These are phyloP conservation scores for Talaromyces sp. DNA, from an alignment of 2,329 filamentous ascomycete genomes.

Conservation along the genomic window DNA sequence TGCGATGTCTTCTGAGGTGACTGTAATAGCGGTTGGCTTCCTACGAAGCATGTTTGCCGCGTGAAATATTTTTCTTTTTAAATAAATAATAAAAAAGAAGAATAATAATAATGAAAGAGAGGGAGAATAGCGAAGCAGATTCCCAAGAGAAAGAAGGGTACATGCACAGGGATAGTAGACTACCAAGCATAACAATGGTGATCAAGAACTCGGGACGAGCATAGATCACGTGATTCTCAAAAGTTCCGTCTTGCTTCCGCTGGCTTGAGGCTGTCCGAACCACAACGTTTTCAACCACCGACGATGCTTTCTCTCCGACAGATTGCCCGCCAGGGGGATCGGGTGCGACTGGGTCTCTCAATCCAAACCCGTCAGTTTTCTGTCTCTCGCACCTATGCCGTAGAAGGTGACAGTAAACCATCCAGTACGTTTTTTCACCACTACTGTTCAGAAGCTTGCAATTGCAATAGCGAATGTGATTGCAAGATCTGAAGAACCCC, in stretches of 20 bases:
- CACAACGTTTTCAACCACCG: background rate
- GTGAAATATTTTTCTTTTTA: too few species aligned
- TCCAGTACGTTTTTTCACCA: constrained; percentile 27
- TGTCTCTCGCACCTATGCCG: constrained; percentile 16
- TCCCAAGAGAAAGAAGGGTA: background rate
- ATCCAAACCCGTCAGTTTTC: constrained; percentile 33
- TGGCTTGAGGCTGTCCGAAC: background rate
- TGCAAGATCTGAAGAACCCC: background rate
- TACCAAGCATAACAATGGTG: background rate
- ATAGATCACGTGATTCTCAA: constrained; percentile 18
- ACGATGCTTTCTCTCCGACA: constrained; percentile 34
- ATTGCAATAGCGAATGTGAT: background rate
- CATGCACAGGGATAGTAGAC: background rate
- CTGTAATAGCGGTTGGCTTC: constrained; percentile 54
- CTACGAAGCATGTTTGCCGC: constrained; percentile 53
- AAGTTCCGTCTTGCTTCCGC: constrained; percentile 2
- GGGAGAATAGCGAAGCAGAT: too few species aligned
- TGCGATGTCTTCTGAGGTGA: constrained; percentile 52
- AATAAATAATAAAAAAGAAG: too few species aligned
- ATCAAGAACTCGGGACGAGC: background rate
- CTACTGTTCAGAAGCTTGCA: background rate
- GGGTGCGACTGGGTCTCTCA: constrained; percentile 14
- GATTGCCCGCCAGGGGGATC: constrained; percentile 15
- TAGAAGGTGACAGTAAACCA: constrained; percentile 19
- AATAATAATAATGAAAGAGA: background rate